Conservation (phyloP, 768 basidiomycete genomes). For the Tremella mesenterica region DNA sequence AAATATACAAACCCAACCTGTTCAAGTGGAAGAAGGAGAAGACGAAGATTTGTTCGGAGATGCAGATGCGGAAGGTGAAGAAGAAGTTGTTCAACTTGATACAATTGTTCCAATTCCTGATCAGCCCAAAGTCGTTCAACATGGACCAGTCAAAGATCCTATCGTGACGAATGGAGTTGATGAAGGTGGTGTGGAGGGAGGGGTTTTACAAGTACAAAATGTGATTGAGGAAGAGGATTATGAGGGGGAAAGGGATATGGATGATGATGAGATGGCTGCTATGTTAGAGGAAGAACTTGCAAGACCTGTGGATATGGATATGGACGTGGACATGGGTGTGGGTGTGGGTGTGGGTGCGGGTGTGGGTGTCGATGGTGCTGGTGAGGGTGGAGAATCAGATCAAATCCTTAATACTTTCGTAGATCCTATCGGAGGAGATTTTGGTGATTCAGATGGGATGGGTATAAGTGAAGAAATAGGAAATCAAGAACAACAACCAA, state of each 20-base stretch:
- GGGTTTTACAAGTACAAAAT: slow-evolving; percentile 3
- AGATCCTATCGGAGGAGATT: not conserved
- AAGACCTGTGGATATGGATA: too few relatives aligned
- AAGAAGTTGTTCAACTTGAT: not conserved
- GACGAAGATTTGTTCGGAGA: slow-evolving; percentile 18
- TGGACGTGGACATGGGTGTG: too few relatives aligned
- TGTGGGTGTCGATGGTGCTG: slow-evolving; percentile 1
- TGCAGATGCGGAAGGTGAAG: slow-evolving; percentile 2
- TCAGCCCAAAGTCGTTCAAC: not conserved
- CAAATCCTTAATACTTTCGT: not conserved
- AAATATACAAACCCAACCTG: too few relatives aligned
- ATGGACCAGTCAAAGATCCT: slow-evolving; percentile 3
- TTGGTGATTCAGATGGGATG: not conserved
- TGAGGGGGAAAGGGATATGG: slow-evolving; percentile 11
- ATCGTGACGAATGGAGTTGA: not conserved
- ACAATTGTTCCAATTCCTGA: too few relatives aligned
- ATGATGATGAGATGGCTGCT: slow-evolving; percentile 14
- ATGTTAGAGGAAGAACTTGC: not conserved
- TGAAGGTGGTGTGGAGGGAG: slow-evolving; percentile 4
- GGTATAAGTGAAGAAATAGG: not conserved
- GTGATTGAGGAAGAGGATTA: slow-evolving; percentile 12
- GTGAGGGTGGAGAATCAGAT: not conserved
- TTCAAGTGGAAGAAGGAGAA: slow-evolving; percentile 8
- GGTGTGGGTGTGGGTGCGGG: not conserved
- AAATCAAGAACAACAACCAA: too few relatives aligned